Evolutionary conservation across 2,329 filamentous ascomycete species (phyloP), one percentile per base, ranked within the genome.

Genomic region (Aureobasidium sp.): DNA sequence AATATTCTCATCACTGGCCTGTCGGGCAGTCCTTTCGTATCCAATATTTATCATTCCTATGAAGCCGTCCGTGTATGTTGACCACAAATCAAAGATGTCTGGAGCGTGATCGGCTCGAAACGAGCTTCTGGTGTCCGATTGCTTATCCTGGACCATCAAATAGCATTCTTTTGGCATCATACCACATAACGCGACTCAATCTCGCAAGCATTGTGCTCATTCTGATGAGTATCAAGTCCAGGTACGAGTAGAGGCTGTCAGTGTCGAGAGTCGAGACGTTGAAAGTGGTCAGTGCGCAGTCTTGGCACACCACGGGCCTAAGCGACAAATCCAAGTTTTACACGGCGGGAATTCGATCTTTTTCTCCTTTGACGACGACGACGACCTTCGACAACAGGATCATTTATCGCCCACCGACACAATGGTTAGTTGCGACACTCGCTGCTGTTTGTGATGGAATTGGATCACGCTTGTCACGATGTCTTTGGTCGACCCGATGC

Each of bases 321-420:
- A 58, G 42, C 54, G 54, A 58, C 53, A 58, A 48, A 48, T 58
- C 42, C 21, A 58, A 58, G 41, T 57, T 58, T 48, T 42, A 42
- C 54, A 47, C 41, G 32, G 48, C 42, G 45, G 5, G 36, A 34
- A 32, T 42, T 48, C n/a, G 32, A 29, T n/a, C 45, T 59, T 59
- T 37, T 42, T 44, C 41, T 59, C 36, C 29, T 50, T 59, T 29
- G 57, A 59, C 57, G 57, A 59, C 57, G 57, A 59, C 44, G 36
- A 50, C 54, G 53, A 58, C 54, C 42, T 59, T 50, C 45, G 57
- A 59, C 44, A 49, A 49, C 57, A 47, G 57, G 57, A 59, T 41
- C 45, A 59, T 34, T 42, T 29, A 62, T 59, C 55, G 55, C 55
- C 60, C 49, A 61, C 60, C 60, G 60, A 61, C 60, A 61, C 49